Evolutionary conservation across 805 yeast species (phyloP), one percentile per base, ranked within the genome.

Genomic region (Starmera quercuum): DNA sequence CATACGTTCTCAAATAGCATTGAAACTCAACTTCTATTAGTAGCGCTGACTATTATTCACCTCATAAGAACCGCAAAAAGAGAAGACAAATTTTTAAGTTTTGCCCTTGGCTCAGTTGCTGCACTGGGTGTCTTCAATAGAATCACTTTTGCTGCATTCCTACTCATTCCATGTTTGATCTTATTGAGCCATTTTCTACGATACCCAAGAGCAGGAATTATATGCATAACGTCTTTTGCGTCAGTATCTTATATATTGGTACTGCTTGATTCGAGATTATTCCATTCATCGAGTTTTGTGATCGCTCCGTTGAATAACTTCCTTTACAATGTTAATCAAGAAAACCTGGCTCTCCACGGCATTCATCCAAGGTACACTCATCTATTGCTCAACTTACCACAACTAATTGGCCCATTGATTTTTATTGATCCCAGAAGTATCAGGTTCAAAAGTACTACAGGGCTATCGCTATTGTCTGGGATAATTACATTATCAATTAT

Each of bases 1-100:
- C 97, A 87, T 51, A 77, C 94, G 1, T 83, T 92, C 47, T 83
- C 95, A n/a, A 92, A 92, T 52, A 73, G 87, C 16, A 49, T 84
- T 2, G 99, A 92, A 53, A 81, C 83, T 1, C 25, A 54, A 59
- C 35, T 51, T 18, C 40, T 52, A 63, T 66, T 38, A 47, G 38
- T 38, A 59, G 73, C 26, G 56, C 77, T 58, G 46, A 54, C 58
- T 14, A 61, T 44, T 64, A 58, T 47, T 50, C 71, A 49, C 45
- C 59, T 44, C 48, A 34, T 44, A 46, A 37, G 31, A 21, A 26
- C 32, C 14, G 30, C n/a, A 12, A 10, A 8, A 8, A 8, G 10
- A 21, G 23, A 21, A 8, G 23, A 15, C 8, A 25, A 9, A 9
- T 25, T 33, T 7, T 8, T 39, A 6, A 35, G 56, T 23, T 34